Evolutionary conservation across 2,329 filamentous ascomycete species (phyloP).

Genomic region (Orbilia oligospora): DNA sequence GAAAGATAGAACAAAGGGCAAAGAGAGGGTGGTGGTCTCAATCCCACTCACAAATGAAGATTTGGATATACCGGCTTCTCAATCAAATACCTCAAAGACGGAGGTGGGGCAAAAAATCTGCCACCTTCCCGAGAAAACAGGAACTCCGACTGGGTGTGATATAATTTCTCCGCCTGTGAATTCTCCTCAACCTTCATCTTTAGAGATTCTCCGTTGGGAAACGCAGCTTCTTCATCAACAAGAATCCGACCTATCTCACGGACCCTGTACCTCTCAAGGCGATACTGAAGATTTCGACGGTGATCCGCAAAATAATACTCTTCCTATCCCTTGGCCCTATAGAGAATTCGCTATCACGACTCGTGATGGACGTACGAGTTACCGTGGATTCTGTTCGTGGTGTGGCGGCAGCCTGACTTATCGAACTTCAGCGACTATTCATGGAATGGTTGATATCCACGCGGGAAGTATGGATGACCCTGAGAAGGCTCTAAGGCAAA

Average conservation of each 20-base stretch:
- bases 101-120: neutral
- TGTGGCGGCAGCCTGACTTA: constrained; percentile 51
- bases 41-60: neutral
- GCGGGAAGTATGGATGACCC: constrained; percentile 58
- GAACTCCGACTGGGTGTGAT: constrained; percentile 19
- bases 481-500: constrained; percentile 23
- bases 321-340: constrained; percentile 50
- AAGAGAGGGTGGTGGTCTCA: neutral
- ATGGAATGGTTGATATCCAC: constrained; percentile 48
- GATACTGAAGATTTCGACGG: constrained; percentile 22
- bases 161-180: constrained; percentile 10
- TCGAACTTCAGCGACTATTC: constrained; percentile 42
- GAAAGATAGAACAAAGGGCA: constrained; percentile 21
- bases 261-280: neutral
- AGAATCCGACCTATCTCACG: constrained; percentile 15
- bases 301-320: constrained; percentile 26
- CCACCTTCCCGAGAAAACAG: neutral
- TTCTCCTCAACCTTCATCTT: constrained; percentile 25
- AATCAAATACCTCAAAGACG: neutral
- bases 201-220: constrained; percentile 56
- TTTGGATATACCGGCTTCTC: neutral
- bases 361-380: constrained; percentile 49
- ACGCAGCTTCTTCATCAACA: constrained; percentile 55
- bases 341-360: constrained; percentile 43
- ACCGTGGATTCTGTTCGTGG: constrained; percentile 52